Conservation (phyloP, 2,329 filamentous ascomycete genomes). For the Trematosphaeria pertusa region DNA sequence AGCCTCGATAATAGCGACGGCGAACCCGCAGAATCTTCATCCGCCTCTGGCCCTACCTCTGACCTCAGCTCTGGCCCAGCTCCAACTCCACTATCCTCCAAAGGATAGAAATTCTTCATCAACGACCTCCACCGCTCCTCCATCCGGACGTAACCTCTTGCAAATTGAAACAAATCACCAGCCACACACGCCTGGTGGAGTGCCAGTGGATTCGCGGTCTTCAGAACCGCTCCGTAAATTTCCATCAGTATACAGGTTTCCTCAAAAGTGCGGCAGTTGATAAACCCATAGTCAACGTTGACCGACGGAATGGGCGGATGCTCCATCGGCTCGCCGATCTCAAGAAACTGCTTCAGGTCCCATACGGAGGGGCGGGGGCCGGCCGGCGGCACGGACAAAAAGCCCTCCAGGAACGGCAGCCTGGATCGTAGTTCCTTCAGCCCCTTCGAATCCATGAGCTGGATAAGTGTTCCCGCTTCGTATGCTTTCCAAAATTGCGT, state of each 20-base stretch:
- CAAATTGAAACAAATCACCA: conserved; percentile 31
- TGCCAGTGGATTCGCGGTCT: conserved; percentile 25
- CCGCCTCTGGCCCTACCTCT: background rate
- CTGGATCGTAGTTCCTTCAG: conserved; percentile 21
- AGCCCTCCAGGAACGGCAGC: conserved; percentile 24
- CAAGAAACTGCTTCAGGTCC: conserved; percentile 36
- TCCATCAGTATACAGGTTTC: conserved; percentile 35
- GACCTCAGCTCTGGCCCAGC: too few species aligned
- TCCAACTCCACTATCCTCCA: background rate
- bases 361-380: conserved; percentile 32
- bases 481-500: conserved; percentile 36
- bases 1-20: conserved; percentile 4
- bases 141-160: conserved; percentile 19
- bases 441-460: conserved; percentile 36
- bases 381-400: conserved; percentile 20
- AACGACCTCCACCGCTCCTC: conserved; percentile 25
- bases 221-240: conserved; percentile 31
- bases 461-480: conserved; percentile 28
- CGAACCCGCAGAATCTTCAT: background rate
- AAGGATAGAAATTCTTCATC: conserved; percentile 31
- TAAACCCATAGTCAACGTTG: conserved; percentile 33
- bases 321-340: conserved; percentile 19
- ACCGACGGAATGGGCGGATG: conserved; percentile 20
- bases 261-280: conserved; percentile 32
- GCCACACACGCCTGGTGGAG: conserved; percentile 33